phyloP scores from a whole-genome alignment of 208 protist genomes.

The Trichomonas tenax region DNA sequence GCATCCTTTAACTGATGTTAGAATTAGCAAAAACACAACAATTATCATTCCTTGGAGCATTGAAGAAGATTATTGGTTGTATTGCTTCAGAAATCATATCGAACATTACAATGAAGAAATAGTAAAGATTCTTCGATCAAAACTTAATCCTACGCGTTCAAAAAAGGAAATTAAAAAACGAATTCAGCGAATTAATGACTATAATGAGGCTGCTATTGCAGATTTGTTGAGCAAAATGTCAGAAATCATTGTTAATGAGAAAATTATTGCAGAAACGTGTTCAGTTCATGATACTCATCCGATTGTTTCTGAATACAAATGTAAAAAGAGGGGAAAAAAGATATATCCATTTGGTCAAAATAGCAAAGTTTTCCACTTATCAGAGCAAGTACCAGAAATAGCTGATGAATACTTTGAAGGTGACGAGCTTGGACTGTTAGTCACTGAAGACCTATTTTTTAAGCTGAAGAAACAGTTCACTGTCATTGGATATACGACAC shows the following conservation, averaged over 20 bases:
- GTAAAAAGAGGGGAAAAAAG: not conserved
- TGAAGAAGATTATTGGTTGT: not conserved
- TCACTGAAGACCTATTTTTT: not conserved
- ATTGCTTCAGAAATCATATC: not conserved
- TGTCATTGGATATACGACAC: not conserved
- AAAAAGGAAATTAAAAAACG: not conserved
- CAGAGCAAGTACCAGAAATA: not conserved
- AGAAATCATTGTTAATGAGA: not conserved
- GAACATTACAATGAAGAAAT: not conserved
- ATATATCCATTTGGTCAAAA: not conserved
- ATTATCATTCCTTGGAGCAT: not conserved
- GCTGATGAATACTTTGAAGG: not conserved
- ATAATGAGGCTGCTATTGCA: not conserved
- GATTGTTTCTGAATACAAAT: not conserved
- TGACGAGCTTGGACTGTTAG: not conserved
- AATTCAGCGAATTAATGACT: not conserved
- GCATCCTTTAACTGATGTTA: not conserved
- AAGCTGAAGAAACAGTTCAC: not conserved
- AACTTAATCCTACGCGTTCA: not conserved
- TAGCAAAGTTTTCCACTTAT: not conserved
- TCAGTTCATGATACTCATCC: not conserved
- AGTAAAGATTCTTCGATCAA: not conserved
- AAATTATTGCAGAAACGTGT: not conserved
- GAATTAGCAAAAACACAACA: not conserved
- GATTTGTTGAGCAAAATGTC: not conserved